phyloP scores from a whole-genome alignment of 2,329 filamentous ascomycete species.

The Sordariomycetes sp. region DNA sequence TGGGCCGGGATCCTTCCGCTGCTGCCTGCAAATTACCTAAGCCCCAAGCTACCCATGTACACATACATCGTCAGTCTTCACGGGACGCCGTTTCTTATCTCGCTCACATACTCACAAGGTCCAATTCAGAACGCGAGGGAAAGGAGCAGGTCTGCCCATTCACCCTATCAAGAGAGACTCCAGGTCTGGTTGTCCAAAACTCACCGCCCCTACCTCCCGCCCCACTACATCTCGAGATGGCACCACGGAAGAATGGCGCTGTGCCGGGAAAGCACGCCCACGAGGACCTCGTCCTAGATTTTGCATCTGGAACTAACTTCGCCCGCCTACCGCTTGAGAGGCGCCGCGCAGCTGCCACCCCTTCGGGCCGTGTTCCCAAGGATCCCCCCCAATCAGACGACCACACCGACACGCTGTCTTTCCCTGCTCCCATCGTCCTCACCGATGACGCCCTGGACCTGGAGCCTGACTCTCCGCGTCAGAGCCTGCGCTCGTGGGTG shows the following conservation, averaged over 20 bases:
- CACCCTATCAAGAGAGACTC: too few relatives aligned
- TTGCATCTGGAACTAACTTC: slow-evolving; percentile 11
- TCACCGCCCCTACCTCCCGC: too few relatives aligned
- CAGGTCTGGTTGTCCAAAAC: too few relatives aligned
- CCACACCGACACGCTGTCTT: slow-evolving; percentile 20
- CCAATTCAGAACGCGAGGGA: too few relatives aligned
- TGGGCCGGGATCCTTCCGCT: too few relatives aligned
- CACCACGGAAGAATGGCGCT: not conserved
- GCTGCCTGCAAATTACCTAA: too few relatives aligned
- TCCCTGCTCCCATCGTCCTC: slow-evolving; percentile 48
- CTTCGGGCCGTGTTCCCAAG: slow-evolving; percentile 14
- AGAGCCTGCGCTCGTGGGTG: slow-evolving; percentile 42
- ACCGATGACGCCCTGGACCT: slow-evolving; percentile 47
- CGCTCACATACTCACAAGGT: too few relatives aligned
- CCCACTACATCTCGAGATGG: too few relatives aligned
- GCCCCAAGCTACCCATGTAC: too few relatives aligned
- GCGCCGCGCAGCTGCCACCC: slow-evolving; percentile 17
- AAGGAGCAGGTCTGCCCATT: too few relatives aligned
- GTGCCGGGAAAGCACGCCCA: not conserved
- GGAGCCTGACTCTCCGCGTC: slow-evolving; percentile 38
- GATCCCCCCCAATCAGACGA: not conserved
- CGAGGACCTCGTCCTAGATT: not conserved
- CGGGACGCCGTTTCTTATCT: too few relatives aligned
- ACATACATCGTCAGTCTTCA: too few relatives aligned
- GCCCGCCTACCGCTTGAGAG: slow-evolving; percentile 14